A percentile compares a stretch with the other conserved stretches of the same genome.
Conservation (phyloP, 78 protist species). For the Dictyostelium purpureum region DNA sequence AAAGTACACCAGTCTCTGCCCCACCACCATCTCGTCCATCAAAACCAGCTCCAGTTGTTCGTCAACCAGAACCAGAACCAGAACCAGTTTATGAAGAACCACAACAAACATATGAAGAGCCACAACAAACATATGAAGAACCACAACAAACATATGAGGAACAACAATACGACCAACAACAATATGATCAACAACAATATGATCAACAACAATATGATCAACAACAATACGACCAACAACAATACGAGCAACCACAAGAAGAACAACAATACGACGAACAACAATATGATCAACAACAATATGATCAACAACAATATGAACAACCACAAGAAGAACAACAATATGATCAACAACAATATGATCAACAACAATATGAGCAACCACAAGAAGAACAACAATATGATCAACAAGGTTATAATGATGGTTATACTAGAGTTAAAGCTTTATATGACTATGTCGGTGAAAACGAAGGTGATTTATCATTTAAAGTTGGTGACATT, state of each 20-base stretch:
- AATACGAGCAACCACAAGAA: constrained; percentile 9
- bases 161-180: constrained; percentile 5
- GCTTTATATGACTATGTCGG: constrained; percentile 71
- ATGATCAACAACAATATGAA: constrained; percentile 46
- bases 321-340: constrained; percentile 28
- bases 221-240: constrained; percentile 5
- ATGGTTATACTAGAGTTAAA: background rate
- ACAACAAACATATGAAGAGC: constrained; percentile 1
- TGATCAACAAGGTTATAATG: background rate
- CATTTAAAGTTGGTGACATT: constrained; percentile 71
- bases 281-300: constrained; percentile 8
- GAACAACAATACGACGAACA: constrained; percentile 38
- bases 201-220: constrained; percentile 54
- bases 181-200: constrained; percentile 33
- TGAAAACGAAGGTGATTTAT: constrained; percentile 77
- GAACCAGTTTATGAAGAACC: constrained; percentile 43
- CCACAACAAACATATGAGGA: constrained; percentile 22
- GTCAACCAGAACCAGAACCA: constrained; percentile 8
- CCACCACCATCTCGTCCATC: constrained; percentile 28
- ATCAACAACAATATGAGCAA: background rate
- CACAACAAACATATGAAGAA: constrained; percentile 18
- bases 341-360: constrained; percentile 25
- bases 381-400: constrained; percentile 23
- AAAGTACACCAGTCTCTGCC: background rate
- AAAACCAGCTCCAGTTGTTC: background rate